A percentile compares a stretch with the other conserved stretches of the same genome.
These are phyloP conservation scores for Annulohypoxylon nitens DNA, from an alignment of 495 filamentous ascomycete genomes.

Conservation along the genomic window DNA sequence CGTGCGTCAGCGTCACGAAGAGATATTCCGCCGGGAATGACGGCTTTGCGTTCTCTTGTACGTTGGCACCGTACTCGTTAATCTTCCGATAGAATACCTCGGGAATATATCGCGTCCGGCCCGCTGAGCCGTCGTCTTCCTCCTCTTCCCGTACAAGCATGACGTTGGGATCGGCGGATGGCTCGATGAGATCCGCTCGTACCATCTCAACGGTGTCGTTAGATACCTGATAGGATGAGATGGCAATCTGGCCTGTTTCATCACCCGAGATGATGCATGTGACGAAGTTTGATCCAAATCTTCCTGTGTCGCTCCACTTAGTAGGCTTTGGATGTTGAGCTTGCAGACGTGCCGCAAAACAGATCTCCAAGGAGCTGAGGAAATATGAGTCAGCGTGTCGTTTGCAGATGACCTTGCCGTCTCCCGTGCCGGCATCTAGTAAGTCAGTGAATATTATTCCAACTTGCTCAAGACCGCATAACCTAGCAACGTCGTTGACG, in stretches of 20 bases:
- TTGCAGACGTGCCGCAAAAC: conserved; percentile 88
- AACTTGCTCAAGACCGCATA: conserved; percentile 90
- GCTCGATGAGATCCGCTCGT: conserved; percentile 92
- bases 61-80: conserved; percentile 95
- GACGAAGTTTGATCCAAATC: conserved; percentile 96
- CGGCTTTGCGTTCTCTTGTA: conserved; percentile 97
- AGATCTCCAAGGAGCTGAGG: conserved; percentile 91
- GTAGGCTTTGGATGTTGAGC: conserved; percentile 88
- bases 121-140: conserved; percentile 78
- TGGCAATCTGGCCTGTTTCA: conserved; percentile 85
- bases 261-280: conserved; percentile 95
- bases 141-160: conserved; percentile 97
- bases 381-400: conserved; percentile 96
- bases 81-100: conserved; percentile 97
- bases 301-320: conserved; percentile 96
- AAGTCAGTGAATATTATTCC: conserved; percentile 98
- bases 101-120: conserved; percentile 88
- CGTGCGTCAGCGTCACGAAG: conserved; percentile 94
- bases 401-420: conserved; percentile 92
- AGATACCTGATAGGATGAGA: conserved; percentile 94
- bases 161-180: conserved; percentile 88
- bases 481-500: conserved; percentile 80
- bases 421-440: conserved; percentile 80
- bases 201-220: conserved; percentile 98
- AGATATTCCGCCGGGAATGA: conserved; percentile 97